Base-by-base conservation (phyloP, 768 basidiomycete species). In the Auricularia heimuer region DNA sequence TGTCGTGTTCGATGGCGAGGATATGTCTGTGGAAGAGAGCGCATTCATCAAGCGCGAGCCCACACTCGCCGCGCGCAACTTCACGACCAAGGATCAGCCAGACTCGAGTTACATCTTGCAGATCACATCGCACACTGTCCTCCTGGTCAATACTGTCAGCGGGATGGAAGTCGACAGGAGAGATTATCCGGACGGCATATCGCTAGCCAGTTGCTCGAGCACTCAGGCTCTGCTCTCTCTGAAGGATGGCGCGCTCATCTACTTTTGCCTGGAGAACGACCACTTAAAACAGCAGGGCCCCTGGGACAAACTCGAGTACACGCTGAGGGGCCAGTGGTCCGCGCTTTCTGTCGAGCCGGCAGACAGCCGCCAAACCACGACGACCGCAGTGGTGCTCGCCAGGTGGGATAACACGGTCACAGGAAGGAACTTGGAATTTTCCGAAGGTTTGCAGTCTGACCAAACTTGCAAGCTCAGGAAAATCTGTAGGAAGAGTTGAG, bases 51-150 rank as follows among this genome's bases (percentile, higher is more conserved):
- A 77, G 0, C 70, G 79, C 36, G 71, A 74, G 2, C 82, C 83
- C 1, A 95, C 92, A 0, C 73, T 94, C 11, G 83, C 85, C 0
- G 79, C 87, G 39, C 78, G 82, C 3, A 89, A 87, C 65, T 76
- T 93, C 51, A 73, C n/a, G 51, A 69, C 35, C 24, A 70, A 71
- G 67, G 62, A 67, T 3, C 81, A 82, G 63, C 73, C 70, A 10
- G 76, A 83, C 62, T 85, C 86, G 0, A 72, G 80, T n/a, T 74
- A 83, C 3, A 78, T 88, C 7, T 81, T 92, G 0, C 94, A 95
- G 74, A 87, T 94, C 16, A 90, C 90, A 1, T 75, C 82, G 3
- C 77, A 75, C 18, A 83, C 80, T 4, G 80, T 86, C 4, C 71
- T 77, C 24, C 74, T 91, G 24, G 72, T 90, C 3, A 83, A 90